Conservation (phyloP, 1,284 basidiomycete species). For the Lentinula novae-zelandiae region DNA sequence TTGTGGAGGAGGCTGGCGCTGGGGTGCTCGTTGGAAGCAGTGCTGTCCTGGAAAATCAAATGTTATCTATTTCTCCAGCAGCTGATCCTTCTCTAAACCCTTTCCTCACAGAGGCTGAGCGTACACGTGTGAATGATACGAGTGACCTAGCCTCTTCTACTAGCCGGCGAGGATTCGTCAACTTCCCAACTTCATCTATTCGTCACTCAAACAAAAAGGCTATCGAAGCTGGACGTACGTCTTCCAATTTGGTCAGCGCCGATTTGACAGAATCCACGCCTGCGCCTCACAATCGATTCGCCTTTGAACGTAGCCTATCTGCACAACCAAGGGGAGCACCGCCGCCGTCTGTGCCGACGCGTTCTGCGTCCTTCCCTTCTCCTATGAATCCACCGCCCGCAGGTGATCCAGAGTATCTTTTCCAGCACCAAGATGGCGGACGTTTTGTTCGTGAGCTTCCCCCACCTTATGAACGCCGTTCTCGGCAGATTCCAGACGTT, state of each 20-base stretch:
- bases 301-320: not conserved
- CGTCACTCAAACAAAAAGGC: conserved; percentile 6
- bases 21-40: not conserved
- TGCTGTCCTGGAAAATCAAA: not conserved
- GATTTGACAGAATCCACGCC: not conserved
- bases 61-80: not conserved
- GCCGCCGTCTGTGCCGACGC: not conserved
- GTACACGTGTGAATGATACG: not conserved
- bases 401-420: conserved; percentile 6
- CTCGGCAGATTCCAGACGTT: not conserved
- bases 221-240: not conserved
- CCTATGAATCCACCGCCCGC: not conserved
- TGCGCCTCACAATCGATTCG: not conserved
- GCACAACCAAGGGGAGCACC: not conserved
- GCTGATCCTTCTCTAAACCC: not conserved
- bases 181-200: conserved; percentile 20
- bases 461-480: conserved; percentile 15
- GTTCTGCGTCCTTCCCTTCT: not conserved
- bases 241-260: not conserved
- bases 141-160: not conserved
- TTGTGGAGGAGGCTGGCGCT: not conserved
- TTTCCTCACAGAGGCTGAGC: not conserved
- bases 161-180: conserved; percentile 17
- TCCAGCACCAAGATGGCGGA: conserved; percentile 15
- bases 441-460: conserved; percentile 13